Evolutionary conservation across 106 monocot genomes (phyloP), one percentile per base, ranked within the genome.

Genomic region (Dendrobium huoshanense): DNA sequence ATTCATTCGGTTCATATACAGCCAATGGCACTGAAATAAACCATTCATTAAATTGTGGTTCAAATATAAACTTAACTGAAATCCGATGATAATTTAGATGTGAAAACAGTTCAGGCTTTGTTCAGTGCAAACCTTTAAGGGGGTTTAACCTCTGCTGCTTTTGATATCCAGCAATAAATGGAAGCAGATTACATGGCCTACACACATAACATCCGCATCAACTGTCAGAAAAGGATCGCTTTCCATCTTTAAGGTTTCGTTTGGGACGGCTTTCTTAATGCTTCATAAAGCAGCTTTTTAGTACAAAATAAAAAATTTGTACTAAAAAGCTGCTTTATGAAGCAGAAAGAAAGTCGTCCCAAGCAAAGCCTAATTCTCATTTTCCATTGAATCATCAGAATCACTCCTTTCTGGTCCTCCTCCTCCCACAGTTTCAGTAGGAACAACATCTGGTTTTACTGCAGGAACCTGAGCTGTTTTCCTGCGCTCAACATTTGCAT

Each of bases 351-450:
- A 31, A 31, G 1, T 31, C 31, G 31, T 31, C 31, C 31, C 31
- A 31, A 31, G 1, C 31, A 31, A 31, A 31, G 31, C 8, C 67
- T 67, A 67, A 67, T 67, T 67, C 67, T 87, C 81, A 55, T 80
- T 77, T 42, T 87, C 87, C 77, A 87, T 19, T n/a, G 93, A 92
- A 77, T 95, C 94, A 40, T 90, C 94, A 18, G 94, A 87, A 76
- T 95, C 94, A 44, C 84, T 92, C 22, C 88, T 90, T 72, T 88
- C 94, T 4, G 85, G 83, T 84, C 92, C 95, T 43, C 84, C 92
- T 59, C 86, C 79, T 41, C 56, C 64, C 16, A 80, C 78, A 37
- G 73, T 83, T 55, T 82, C 84, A 41, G 75, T 83, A 4, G 86
- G 86, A 55, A 84, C 80, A 67, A 64, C 82, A 67, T 83, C 77